Evolutionary conservation across 129 eudicot genomes (phyloP).

Genomic region (Dittrichia graveolens): DNA sequence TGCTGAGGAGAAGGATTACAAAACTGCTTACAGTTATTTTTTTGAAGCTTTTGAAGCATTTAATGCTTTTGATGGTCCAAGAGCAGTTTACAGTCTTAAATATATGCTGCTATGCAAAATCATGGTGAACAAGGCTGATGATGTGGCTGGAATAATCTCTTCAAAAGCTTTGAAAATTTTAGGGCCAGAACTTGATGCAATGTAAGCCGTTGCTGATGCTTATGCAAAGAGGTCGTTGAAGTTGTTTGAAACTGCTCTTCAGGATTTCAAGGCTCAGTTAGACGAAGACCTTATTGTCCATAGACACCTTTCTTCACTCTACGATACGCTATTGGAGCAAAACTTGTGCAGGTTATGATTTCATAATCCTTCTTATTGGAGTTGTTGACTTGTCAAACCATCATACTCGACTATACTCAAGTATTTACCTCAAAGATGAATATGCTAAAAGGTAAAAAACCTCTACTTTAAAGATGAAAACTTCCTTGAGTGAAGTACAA

Average conservation of each 20-base stretch:
- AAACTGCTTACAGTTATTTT: slow-evolving; percentile 65
- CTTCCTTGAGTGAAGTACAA: too few species aligned
- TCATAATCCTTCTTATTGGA: not conserved
- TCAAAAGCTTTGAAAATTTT: slow-evolving; percentile 61
- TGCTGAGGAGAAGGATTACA: slow-evolving; percentile 58
- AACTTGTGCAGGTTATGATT: slow-evolving; percentile 60
- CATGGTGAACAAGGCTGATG: slow-evolving; percentile 19
- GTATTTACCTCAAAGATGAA: too few species aligned
- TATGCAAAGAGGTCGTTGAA: slow-evolving; percentile 65
- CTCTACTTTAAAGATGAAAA: too few species aligned
- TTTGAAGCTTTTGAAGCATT: slow-evolving; percentile 66
- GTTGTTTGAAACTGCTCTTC: slow-evolving; percentile 65
- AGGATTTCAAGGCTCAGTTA: slow-evolving; percentile 59
- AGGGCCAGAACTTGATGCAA: slow-evolving; percentile 78
- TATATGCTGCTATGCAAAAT: slow-evolving; percentile 12
- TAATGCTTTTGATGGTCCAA: slow-evolving; percentile 58
- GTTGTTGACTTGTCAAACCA: too few species aligned
- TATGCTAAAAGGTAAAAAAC: too few species aligned
- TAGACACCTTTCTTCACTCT: slow-evolving; percentile 62
- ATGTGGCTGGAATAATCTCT: slow-evolving; percentile 71
- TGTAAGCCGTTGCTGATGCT: slow-evolving; percentile 82
- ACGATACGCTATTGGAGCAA: slow-evolving; percentile 61
- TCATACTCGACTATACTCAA: too few species aligned
- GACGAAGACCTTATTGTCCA: slow-evolving; percentile 85
- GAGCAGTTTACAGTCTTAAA: slow-evolving; percentile 39